These are phyloP conservation scores for Rhizoctonia solani DNA, from an alignment of 1,284 basidiomycete species.

Conservation along the genomic window DNA sequence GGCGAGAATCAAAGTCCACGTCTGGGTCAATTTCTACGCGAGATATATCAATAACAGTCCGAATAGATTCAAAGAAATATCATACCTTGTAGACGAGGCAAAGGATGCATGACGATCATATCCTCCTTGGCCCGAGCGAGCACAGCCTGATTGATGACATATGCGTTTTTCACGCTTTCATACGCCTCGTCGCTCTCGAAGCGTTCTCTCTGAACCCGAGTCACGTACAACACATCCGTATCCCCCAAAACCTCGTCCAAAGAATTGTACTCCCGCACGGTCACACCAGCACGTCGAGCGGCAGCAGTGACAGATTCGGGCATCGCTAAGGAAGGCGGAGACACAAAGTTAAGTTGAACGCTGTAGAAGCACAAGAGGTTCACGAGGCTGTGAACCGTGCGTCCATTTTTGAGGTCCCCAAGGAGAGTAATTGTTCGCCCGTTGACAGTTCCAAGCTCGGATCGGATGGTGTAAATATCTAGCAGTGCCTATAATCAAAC, in stretches of 20 bases:
- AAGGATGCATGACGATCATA: conserved; percentile 98
- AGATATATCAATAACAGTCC: conserved; percentile 22
- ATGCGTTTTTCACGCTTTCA: conserved; percentile 90
- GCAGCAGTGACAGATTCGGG: conserved; percentile 83
- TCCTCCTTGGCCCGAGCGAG: conserved; percentile 90
- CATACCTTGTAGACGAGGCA: conserved; percentile 86
- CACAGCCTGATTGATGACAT: conserved; percentile 92
- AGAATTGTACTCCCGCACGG: conserved; percentile 78
- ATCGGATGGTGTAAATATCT: conserved; percentile 97
- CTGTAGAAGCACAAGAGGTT: conserved; percentile 91
- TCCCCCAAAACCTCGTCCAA: conserved; percentile 88
- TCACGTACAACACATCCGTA: conserved; percentile 98
- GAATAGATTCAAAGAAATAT: not conserved
- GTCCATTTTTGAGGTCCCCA: conserved; percentile 97
- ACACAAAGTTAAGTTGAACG: conserved; percentile 94
- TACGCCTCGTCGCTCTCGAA: conserved; percentile 85
- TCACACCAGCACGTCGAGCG: conserved; percentile 80
- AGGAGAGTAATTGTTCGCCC: conserved; percentile 93
- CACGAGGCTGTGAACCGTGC: conserved; percentile 96
- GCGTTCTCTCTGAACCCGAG: conserved; percentile 94
- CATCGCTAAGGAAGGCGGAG: conserved; percentile 90
- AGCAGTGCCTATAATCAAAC: conserved; percentile 79
- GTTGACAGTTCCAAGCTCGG: conserved; percentile 97
- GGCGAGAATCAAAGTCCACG: conserved; percentile 93
- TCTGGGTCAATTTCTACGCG: conserved; percentile 91